Evolutionary conservation across 768 basidiomycete species (phyloP).

Genomic region (Krasilnikovozyma curviuscula): DNA sequence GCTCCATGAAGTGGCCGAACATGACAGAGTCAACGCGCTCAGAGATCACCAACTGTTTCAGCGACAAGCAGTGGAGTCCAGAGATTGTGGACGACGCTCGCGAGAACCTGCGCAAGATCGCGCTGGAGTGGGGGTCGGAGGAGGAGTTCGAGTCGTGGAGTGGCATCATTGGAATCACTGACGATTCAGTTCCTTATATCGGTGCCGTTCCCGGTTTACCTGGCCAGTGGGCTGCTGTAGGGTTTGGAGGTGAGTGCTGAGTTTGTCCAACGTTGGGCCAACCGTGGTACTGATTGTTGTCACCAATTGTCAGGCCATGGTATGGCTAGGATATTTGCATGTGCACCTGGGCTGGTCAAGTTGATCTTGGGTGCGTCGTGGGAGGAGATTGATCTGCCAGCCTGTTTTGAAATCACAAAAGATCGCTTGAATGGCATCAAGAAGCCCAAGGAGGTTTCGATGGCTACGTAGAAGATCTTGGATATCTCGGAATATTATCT

Average conservation of each 20-base stretch:
- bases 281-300: neutral
- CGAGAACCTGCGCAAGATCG: neutral
- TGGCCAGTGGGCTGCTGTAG: slow-evolving; percentile 3
- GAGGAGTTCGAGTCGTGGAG: neutral
- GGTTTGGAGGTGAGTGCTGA: slow-evolving; percentile 5
- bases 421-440: too few species aligned
- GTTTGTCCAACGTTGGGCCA: too few species aligned
- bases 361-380: neutral
- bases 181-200: slow-evolving; percentile 4
- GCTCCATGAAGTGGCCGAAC: neutral
- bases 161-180: slow-evolving; percentile 4
- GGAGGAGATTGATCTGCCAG: neutral
- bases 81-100: neutral
- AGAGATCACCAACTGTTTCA: neutral
- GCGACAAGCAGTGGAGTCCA: neutral
- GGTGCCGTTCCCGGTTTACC: neutral
- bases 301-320: neutral
- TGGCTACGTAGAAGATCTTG: too few species aligned
- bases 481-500: too few species aligned
- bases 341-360: neutral
- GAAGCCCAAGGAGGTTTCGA: too few species aligned
- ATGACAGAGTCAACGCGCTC: neutral
- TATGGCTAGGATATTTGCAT: slow-evolving; percentile 7
- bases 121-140: neutral
- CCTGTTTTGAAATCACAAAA: neutral